Base-by-base conservation (phyloP, 148 eudicot species). In the Chenopodium berlandieri region DNA sequence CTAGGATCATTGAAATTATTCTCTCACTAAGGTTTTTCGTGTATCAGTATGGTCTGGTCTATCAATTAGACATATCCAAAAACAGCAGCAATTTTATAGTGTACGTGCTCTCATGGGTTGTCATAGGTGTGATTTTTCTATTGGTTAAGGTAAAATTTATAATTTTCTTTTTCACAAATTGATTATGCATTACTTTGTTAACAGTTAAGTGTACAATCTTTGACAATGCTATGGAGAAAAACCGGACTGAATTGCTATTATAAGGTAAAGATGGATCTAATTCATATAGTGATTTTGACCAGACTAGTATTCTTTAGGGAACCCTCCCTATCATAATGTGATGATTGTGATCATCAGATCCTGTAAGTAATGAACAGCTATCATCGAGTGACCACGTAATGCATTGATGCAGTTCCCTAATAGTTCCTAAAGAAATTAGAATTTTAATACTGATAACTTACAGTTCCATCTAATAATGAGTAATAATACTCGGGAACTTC, bases 1-100 rank as follows among this genome's bases (percentile, higher is more conserved):
- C 98, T 30, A 81, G 97, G 88, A 73, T 92, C 52, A 88, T 91
- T 9, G 98, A 97, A 75, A 78, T 91, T 9, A 69, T 97, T 62
- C 90, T 97, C 0, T 91, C 98, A 16, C 70, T 92, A 2, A 78
- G 99, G 78, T 97, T 94, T 84, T 94, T 97, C 81, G 83, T 97
- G 82, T 94, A 92, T 89, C 99, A 97, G 75, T 97, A 94, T 84
- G 99, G 99, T 72, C 83, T 97, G 78, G 99, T 97, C 75, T 97
- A 97, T 85, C 99, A 94, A 85, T 94, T 96, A 12, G 94, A 94
- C 84, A 92, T 96, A 81, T 88, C 98, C 16, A 85, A 86, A 56
- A 89, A 90, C 77, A 93, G 84, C 90, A 89, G 91, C 85, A 90
- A 89, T 78, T 89, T 93, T 47, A 30, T 84, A 17, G 99, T 95